Evolutionary conservation across 2,329 filamentous ascomycete genomes (phyloP), one percentile per base, ranked within the genome.

Genomic region (Neofusicoccum kwambonambiense): DNA sequence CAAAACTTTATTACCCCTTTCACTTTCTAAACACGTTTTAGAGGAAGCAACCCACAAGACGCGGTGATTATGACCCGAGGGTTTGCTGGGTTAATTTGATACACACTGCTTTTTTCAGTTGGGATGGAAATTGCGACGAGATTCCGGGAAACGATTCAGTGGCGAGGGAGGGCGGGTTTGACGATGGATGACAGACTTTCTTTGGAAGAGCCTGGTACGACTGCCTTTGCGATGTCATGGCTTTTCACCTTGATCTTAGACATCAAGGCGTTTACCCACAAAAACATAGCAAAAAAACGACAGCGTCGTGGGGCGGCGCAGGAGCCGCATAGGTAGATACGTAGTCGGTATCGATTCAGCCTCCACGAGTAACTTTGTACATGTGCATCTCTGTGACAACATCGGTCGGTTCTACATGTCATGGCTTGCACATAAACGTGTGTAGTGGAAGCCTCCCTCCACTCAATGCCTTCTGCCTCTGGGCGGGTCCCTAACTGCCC

Each of bases 1-100:
- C 52, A 64, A 64, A 64, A 64, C 44, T 64, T 15, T 64, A 47
- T 34, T 64, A 56, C 62, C 51, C 51, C 39, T 54, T 64, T 57
- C 42, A 64, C 62, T 47, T 54, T 64, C 34, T 45, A 34, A 52
- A 41, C 31, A 56, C 51, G 50, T 64, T 52, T 57, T 56, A 57
- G 51, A 64, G 62, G 51, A 49, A 56, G 51, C 51, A 47, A 57
- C 51, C 62, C 51, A 31, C 44, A 47, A 35, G 41, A 49, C 15
- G 62, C 50, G 50, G 34, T 17, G 62, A 35, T 11, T 49, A 37
- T 37, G 34, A 22, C 39, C 39, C 27, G 19, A 49, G 61, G 61
- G 61, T 42, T 54, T 22, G 61, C 61, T 50, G 61, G 61, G 39
- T 35, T 63, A 63, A 63, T 63, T 63, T 63, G 61, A 54, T 44